These are phyloP conservation scores for Talaromyces borbonicus DNA, from an alignment of 495 filamentous ascomycete species.

Conservation along the genomic window DNA sequence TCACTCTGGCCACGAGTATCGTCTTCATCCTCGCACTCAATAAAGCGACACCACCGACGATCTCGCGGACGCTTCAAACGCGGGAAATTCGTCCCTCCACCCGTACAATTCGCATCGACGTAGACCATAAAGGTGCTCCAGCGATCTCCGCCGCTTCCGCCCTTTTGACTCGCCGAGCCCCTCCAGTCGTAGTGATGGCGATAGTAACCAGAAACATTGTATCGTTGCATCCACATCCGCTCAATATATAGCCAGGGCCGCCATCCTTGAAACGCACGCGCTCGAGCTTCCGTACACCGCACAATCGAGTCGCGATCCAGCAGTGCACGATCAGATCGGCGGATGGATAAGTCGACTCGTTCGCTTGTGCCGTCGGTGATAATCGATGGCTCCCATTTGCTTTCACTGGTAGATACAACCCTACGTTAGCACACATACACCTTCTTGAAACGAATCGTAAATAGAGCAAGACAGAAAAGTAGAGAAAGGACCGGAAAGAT, in stretches of 20 bases:
- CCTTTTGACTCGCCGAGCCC: conserved; percentile 23
- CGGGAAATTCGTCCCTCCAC: conserved; percentile 55
- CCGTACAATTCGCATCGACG: conserved; percentile 44
- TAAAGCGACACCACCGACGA: conserved; percentile 44
- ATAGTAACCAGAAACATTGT: conserved; percentile 49
- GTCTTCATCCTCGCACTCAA: conserved; percentile 45
- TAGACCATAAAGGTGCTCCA: conserved; percentile 57
- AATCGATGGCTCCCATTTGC: conserved; percentile 44
- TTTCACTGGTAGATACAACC: conserved; percentile 19
- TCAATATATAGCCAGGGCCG: conserved; percentile 48
- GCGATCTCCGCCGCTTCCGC: conserved; percentile 33
- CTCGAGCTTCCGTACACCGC: conserved; percentile 59
- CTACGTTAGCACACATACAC: too few species aligned
- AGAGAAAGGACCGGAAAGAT: background rate
- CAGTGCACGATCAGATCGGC: conserved; percentile 48
- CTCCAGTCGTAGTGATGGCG: conserved; percentile 51
- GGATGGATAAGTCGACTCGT: conserved; percentile 35
- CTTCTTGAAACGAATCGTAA: background rate
- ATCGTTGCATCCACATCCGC: conserved; percentile 51
- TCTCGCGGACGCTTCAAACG: conserved; percentile 31
- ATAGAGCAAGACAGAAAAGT: background rate
- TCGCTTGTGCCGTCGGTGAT: conserved; percentile 39
- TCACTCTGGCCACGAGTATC: conserved; percentile 8
- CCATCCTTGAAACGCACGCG: conserved; percentile 63
- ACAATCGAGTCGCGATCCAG: conserved; percentile 49